phyloP scores from a whole-genome alignment of 805 yeast species.

The Saccharomyces mikatae region DNA sequence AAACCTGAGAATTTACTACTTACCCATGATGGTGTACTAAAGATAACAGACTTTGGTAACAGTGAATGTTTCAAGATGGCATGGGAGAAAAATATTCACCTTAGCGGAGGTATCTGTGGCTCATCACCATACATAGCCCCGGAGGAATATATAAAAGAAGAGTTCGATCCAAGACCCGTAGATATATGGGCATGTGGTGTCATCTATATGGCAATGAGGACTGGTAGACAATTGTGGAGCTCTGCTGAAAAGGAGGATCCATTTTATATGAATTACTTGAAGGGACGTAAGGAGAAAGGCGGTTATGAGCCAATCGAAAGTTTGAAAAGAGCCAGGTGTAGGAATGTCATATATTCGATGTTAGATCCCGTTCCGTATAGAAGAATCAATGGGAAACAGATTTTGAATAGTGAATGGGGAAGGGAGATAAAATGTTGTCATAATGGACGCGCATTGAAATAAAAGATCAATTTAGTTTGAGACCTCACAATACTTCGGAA shows the following conservation, averaged over 20 bases:
- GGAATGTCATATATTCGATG: slow-evolving; percentile 88
- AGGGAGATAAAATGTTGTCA: slow-evolving; percentile 76
- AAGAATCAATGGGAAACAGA: slow-evolving; percentile 80
- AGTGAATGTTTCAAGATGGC: slow-evolving; percentile 79
- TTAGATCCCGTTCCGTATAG: slow-evolving; percentile 86
- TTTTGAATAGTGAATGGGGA: slow-evolving; percentile 92
- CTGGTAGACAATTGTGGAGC: slow-evolving; percentile 91
- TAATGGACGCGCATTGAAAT: slow-evolving; percentile 38
- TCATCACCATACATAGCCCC: slow-evolving; percentile 89
- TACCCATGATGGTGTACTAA: slow-evolving; percentile 63
- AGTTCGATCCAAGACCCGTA: slow-evolving; percentile 73
- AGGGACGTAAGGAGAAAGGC: slow-evolving; percentile 68
- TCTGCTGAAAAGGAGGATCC: slow-evolving; percentile 75
- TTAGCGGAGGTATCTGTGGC: slow-evolving; percentile 74
- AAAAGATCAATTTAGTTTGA: not conserved
- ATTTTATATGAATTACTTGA: slow-evolving; percentile 65
- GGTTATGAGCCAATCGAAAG: slow-evolving; percentile 91
- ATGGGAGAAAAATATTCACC: slow-evolving; percentile 65
- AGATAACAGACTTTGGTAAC: slow-evolving; percentile 85
- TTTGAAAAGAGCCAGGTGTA: slow-evolving; percentile 77
- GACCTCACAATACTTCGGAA: not conserved
- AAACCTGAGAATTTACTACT: slow-evolving; percentile 88
- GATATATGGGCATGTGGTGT: slow-evolving; percentile 94
- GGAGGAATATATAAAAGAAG: slow-evolving; percentile 57
- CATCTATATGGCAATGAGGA: slow-evolving; percentile 87